Percentiles rank a stretch among this genome's conserved stretches.
phyloP scores from a whole-genome alignment of 2,329 filamentous ascomycete genomes.

The Peltaster fructicola region DNA sequence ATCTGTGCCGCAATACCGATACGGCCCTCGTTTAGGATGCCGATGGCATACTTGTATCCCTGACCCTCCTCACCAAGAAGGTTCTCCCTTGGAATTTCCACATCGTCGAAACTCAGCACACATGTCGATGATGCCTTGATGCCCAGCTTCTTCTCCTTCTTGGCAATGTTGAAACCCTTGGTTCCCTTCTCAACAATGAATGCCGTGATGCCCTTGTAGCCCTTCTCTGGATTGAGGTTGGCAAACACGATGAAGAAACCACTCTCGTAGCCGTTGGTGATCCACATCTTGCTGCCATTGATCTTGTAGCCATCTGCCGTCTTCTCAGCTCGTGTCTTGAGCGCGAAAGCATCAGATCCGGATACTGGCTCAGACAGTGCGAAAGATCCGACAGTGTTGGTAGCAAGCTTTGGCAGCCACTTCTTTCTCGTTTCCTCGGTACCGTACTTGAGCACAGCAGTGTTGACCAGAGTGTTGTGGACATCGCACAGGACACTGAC shows the following conservation, averaged over 20 bases:
- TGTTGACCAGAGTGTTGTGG: conserved; percentile 96
- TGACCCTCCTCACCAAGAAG: conserved; percentile 75
- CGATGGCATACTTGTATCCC: conserved; percentile 96
- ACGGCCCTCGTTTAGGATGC: conserved; percentile 82
- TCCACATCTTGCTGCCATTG: conserved; percentile 97
- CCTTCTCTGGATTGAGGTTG: conserved; percentile 79
- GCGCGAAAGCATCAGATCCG: conserved; percentile 87
- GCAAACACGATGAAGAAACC: conserved; percentile 96
- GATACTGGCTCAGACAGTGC: conserved; percentile 36
- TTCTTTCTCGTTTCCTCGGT: conserved; percentile 61
- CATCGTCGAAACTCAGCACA: conserved; percentile 93
- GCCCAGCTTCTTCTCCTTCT: conserved; percentile 99
- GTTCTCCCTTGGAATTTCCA: conserved; percentile 74
- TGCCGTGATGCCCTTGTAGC: conserved; percentile 92
- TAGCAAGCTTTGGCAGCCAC: conserved; percentile 79
- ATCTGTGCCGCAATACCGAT: conserved; percentile 98
- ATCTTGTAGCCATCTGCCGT: conserved; percentile 72
- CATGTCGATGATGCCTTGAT: conserved; percentile 93
- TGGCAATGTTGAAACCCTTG: conserved; percentile 82
- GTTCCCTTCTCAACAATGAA: conserved; percentile 86
- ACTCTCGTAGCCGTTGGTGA: conserved; percentile 91
- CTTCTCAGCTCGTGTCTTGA: conserved; percentile 78
- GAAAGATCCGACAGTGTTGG: conserved; percentile 53
- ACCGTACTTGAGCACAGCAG: conserved; percentile 72
- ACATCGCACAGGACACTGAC: conserved; percentile 93